Base-by-base conservation (phyloP, 306 rosid genomes). In the Elaeagnus macrophylla region DNA sequence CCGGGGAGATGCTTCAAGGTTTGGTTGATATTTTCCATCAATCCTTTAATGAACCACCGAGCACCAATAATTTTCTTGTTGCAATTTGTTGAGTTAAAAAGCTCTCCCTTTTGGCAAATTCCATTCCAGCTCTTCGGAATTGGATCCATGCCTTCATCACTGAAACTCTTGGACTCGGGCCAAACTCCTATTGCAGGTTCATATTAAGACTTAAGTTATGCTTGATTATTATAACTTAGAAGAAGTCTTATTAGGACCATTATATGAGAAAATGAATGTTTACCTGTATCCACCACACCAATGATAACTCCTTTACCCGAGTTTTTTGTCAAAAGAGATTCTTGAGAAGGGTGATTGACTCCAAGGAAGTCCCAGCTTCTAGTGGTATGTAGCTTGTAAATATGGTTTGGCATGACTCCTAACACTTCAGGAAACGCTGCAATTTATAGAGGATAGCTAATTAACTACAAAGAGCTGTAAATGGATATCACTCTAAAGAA, bases 331-430 rank as follows among this genome's bases (percentile, higher is more conserved):
- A 13, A 51, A 50, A 62, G 59, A 35, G 82, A 43, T 5, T 54
- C 37, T 45, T 61, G 39, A 56, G 77, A 56, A 41, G 77, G 75
- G 55, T 25, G 32, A 25, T 25, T 25, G 2, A 25, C 32, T 25
- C 72, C 71, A 42, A 76, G 80, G 38, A 57, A 76, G 53, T 80
- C 82, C 86, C 82, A 80, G 49, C 82, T 80, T 60, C 82, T 70
- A 18, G 82, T 80, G 12, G 86, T 80, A 56, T 76, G 80, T 41
- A 73, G 70, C 66, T 59, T 71, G 38, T 67, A 57, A 16, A 80
- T 35, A 19, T 38, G 61, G 54, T 73, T 80, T 15, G 80, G 86
- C 9, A 80, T 67, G 49, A 77, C 82, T 60, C 53, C 65, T 37
- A 72, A 58, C 35, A 80, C 82, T n/a, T 39, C 69, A 36, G 80